Percentiles rank a stretch among this genome's conserved stretches.
Evolutionary conservation across 2,329 filamentous ascomycete genomes (phyloP).

Genomic region (Pyricularia sp.): DNA sequence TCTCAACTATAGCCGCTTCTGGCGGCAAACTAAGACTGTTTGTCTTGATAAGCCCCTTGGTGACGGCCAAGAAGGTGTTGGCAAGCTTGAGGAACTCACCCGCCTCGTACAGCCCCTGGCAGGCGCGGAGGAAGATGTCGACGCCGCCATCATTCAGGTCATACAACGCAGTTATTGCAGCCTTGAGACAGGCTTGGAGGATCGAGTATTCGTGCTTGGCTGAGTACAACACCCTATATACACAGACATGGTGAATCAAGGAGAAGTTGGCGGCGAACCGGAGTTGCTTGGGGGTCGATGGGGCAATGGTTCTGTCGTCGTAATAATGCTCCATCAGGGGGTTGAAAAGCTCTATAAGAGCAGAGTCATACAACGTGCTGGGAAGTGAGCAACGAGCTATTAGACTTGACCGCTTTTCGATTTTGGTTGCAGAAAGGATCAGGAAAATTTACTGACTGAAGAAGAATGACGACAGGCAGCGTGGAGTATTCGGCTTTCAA

Average conservation of each 20-base stretch:
- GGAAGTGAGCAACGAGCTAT: not conserved
- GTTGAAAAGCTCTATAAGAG: constrained; percentile 2
- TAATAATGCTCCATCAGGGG: not conserved
- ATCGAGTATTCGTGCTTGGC: constrained; percentile 12
- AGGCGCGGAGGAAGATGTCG: constrained; percentile 4
- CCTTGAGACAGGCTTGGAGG: constrained; percentile 2
- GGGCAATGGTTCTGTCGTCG: not conserved
- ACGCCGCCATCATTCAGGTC: constrained; percentile 1
- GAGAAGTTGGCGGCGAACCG: not conserved
- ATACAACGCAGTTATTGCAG: constrained; percentile 2
- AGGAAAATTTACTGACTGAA: constrained; percentile 2
- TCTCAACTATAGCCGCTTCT: not conserved
- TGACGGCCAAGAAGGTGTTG: constrained; percentile 1
- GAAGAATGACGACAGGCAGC: not conserved
- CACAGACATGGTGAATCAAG: constrained; percentile 10
- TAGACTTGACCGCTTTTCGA: not conserved
- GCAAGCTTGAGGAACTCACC: constrained; percentile 3
- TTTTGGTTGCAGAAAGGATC: not conserved
- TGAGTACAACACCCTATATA: constrained; percentile 14
- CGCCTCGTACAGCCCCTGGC: constrained; percentile 4
- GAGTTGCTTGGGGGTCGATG: not conserved
- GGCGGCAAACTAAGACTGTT: not conserved
- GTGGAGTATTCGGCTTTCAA: not conserved
- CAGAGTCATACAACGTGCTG: constrained; percentile 4
- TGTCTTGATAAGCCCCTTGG: not conserved